A percentile compares a stretch with the other conserved stretches of the same genome.
Evolutionary conservation across 768 basidiomycete species (phyloP).

Genomic region (Tubosaeta sp.): DNA sequence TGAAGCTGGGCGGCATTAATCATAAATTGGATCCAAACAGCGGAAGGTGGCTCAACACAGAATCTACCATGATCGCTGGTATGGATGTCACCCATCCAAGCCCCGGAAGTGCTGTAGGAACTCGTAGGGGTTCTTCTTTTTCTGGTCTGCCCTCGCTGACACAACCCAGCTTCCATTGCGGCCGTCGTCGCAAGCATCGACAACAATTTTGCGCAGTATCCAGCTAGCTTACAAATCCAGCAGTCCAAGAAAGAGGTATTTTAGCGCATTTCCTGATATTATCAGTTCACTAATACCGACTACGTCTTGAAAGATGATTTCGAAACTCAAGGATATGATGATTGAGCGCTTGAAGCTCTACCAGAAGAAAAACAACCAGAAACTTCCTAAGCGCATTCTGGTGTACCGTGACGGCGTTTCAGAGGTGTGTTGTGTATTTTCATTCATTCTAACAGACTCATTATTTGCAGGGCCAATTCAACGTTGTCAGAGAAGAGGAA

Average conservation of each 20-base stretch:
- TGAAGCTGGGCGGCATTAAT: constrained; percentile 53
- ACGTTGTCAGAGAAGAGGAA: constrained; percentile 41
- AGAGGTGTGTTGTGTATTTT: constrained; percentile 42
- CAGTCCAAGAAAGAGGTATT: constrained; percentile 64
- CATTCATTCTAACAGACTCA: constrained; percentile 8
- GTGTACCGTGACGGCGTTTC: constrained; percentile 77
- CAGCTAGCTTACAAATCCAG: constrained; percentile 47
- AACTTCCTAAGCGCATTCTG: constrained; percentile 43
- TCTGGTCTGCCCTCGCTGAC: neutral
- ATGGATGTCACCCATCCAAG: constrained; percentile 78
- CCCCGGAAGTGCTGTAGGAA: constrained; percentile 57
- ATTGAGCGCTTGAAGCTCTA: constrained; percentile 41
- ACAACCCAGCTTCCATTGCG: constrained; percentile 40
- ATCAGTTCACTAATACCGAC: neutral
- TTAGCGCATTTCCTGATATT: neutral
- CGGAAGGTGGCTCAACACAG: constrained; percentile 34
- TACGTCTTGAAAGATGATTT: constrained; percentile 39
- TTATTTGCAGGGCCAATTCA: constrained; percentile 43
- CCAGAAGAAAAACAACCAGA: constrained; percentile 29
- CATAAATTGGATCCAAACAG: constrained; percentile 41
- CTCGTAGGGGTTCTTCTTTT: constrained; percentile 26
- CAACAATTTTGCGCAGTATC: constrained; percentile 43
- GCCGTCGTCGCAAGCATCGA: constrained; percentile 52
- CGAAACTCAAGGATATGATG: constrained; percentile 47
- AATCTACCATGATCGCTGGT: constrained; percentile 51